Evolutionary conservation across 495 filamentous ascomycete species (phyloP).

Genomic region (Cercophora newfieldiana): DNA sequence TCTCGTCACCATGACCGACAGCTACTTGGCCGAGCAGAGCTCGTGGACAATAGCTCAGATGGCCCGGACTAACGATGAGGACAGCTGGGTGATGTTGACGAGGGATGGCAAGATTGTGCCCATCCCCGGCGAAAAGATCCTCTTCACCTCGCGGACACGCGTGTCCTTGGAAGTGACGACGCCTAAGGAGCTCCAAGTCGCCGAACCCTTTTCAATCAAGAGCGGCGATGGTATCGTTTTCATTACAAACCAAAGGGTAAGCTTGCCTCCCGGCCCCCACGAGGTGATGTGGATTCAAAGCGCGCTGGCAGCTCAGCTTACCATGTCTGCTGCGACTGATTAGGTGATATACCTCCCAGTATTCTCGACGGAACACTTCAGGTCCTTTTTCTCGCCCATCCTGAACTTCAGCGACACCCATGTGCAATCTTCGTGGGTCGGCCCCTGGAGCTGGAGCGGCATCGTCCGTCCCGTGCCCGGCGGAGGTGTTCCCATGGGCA

Average conservation of each 20-base stretch:
- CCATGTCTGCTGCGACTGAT: neutral
- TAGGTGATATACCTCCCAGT: slow-evolving; percentile 89
- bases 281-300: neutral
- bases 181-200: slow-evolving; percentile 43
- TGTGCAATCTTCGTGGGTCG: slow-evolving; percentile 89
- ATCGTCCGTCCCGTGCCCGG: slow-evolving; percentile 74
- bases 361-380: slow-evolving; percentile 63
- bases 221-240: slow-evolving; percentile 58
- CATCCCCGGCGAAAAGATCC: slow-evolving; percentile 49
- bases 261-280: slow-evolving; percentile 20
- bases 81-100: slow-evolving; percentile 56
- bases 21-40: slow-evolving; percentile 50
- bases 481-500: slow-evolving; percentile 80
- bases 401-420: slow-evolving; percentile 85
- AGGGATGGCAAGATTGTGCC: slow-evolving; percentile 51
- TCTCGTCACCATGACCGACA: slow-evolving; percentile 38
- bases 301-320: slow-evolving; percentile 19
- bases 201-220: slow-evolving; percentile 48
- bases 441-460: slow-evolving; percentile 89
- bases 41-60: slow-evolving; percentile 30
- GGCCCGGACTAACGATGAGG: slow-evolving; percentile 44
- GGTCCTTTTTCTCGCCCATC: slow-evolving; percentile 87
- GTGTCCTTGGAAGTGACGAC: slow-evolving; percentile 47
- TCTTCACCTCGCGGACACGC: slow-evolving; percentile 45
- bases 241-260: slow-evolving; percentile 88